Evolutionary conservation across 2,329 filamentous ascomycete genomes (phyloP).

Genomic region (Fusarium sp.): DNA sequence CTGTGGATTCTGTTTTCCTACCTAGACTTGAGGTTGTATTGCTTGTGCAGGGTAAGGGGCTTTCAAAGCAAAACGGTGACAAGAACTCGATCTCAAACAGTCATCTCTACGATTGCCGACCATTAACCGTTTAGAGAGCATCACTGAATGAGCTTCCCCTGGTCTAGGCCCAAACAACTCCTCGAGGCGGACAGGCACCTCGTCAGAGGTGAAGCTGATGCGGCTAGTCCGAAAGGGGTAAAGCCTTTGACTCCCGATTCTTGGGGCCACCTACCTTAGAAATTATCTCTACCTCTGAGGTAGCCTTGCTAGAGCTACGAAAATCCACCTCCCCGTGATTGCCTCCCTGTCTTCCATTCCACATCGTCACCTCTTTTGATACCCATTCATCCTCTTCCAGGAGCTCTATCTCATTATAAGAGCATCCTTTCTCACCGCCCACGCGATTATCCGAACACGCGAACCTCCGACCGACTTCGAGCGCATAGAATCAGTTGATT

Average conservation of each 20-base stretch:
- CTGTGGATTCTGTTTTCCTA: background rate
- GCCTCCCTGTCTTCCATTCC: conserved; percentile 42
- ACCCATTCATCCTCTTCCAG: conserved; percentile 42
- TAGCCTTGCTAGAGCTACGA: conserved; percentile 46
- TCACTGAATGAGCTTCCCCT: conserved; percentile 21
- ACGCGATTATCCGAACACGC: conserved; percentile 35
- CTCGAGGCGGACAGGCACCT: conserved; percentile 15
- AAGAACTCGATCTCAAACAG: background rate
- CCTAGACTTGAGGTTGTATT: background rate
- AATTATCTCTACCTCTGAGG: conserved; percentile 47
- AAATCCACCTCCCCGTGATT: conserved; percentile 46
- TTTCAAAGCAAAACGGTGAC: background rate
- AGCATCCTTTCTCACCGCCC: conserved; percentile 19
- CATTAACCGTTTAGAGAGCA: conserved; percentile 30
- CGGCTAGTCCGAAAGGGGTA: conserved; percentile 35
- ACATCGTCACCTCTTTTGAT: conserved; percentile 46
- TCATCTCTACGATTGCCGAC: conserved; percentile 10
- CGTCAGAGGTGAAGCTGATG: conserved; percentile 21
- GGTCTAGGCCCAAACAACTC: conserved; percentile 27
- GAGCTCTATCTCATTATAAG: conserved; percentile 32
- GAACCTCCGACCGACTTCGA: conserved; percentile 34
- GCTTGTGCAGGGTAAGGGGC: conserved; percentile 6
- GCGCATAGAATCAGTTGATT: conserved; percentile 45
- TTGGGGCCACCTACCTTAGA: conserved; percentile 47
- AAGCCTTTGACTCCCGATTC: conserved; percentile 30